Base-by-base conservation (phyloP, 352 stramenopile species). In the Pythium brassicae region DNA sequence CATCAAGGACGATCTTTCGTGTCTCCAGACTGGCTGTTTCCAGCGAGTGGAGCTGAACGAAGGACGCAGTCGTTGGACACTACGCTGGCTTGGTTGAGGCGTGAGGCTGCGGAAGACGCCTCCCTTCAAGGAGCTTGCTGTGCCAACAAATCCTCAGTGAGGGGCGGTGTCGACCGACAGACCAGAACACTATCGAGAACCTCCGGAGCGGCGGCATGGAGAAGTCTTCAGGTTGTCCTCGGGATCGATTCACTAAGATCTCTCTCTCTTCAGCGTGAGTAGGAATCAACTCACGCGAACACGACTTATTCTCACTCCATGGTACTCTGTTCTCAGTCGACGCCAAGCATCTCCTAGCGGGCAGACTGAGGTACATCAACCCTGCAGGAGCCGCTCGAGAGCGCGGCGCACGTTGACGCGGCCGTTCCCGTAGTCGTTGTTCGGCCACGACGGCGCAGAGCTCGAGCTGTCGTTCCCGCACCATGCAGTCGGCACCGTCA, bases 241-340 rank as follows among this genome's bases (percentile, higher is more conserved):
- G 45, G 66, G 63, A 54, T 71, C 63, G 26, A 74, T 71, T 55
- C 71, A 47, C 45, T 68, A 47, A 59, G n/a, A n/a, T n/a, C n/a
- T n/a, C n/a, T 65, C 69, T 26, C 66, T 63, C 25, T 57, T 12
- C 7, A 58, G 66, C 17, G 62, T 71, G 48, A 74, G 60, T 20
- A 74, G 66, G 48, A n/a, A n/a, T n/a, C n/a, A n/a, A n/a, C n/a
- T n/a, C n/a, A n/a, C n/a, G n/a, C n/a, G n/a, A n/a, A n/a, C n/a
- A n/a, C n/a, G n/a, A n/a, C n/a, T 37, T 11, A 11, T 37, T 8
- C 32, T 37, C 32, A 14, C 32, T 37, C 32, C 32, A 37, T 2
- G 32, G 8, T 7, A 37, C 32, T 37, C 32, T 37, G 8, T 7
- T 37, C 32, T 37, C 32, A 14, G 32, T 37, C 32, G 9, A 37